phyloP scores from a whole-genome alignment of 2,329 filamentous ascomycete species.

The Alternaria brassicicola region DNA sequence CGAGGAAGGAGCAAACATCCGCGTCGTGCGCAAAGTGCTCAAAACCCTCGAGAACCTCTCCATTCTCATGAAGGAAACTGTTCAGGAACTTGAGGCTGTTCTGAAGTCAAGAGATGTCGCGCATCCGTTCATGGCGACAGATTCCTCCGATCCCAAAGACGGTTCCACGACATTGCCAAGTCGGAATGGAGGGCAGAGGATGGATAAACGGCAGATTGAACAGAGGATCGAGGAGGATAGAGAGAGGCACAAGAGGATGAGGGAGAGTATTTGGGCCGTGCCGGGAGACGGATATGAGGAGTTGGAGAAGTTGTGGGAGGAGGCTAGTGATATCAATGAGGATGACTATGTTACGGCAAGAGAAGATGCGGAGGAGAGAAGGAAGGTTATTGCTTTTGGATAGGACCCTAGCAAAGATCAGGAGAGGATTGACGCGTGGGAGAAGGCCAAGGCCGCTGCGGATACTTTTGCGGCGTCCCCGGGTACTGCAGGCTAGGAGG shows the following conservation, averaged over 20 bases:
- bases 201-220: constrained; percentile 90
- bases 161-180: constrained; percentile 17
- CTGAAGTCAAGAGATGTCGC: constrained; percentile 75
- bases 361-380: constrained; percentile 71
- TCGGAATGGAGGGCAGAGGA: constrained; percentile 52
- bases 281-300: constrained; percentile 67
- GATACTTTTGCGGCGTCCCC: neutral
- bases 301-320: constrained; percentile 82
- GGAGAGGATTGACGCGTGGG: neutral
- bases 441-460: neutral
- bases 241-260: constrained; percentile 87
- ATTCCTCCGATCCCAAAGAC: constrained; percentile 1
- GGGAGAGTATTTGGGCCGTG: constrained; percentile 94
- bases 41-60: constrained; percentile 71
- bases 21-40: constrained; percentile 84
- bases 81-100: constrained; percentile 80
- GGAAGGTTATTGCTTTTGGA: constrained; percentile 53
- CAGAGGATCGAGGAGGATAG: constrained; percentile 96
- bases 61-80: constrained; percentile 75
- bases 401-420: neutral
- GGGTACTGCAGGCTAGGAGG: neutral
- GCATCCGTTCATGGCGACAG: constrained; percentile 31
- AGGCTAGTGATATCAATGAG: constrained; percentile 83
- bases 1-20: constrained; percentile 89
- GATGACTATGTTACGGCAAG: constrained; percentile 79